These are phyloP conservation scores for Cytospora paraplurivora DNA, from an alignment of 2,329 filamentous ascomycete species.

Conservation along the genomic window DNA sequence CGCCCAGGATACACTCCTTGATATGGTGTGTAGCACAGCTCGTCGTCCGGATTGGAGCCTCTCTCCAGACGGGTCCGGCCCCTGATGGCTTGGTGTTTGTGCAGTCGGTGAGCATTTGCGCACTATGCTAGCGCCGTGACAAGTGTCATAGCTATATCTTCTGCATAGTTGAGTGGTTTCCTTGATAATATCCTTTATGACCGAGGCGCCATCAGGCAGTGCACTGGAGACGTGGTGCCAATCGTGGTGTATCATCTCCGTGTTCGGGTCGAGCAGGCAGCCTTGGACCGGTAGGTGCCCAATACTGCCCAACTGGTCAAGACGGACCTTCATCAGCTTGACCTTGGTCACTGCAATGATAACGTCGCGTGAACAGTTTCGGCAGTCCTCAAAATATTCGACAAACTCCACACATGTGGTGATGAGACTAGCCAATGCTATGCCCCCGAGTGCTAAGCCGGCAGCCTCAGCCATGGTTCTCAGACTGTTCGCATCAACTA, in stretches of 20 bases:
- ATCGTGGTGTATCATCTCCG: neutral
- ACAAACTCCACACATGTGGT: neutral
- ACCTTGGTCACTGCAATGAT: constrained; percentile 3
- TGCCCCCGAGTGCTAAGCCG: neutral
- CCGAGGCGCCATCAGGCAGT: neutral
- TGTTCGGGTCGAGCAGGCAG: neutral
- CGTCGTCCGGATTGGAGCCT: neutral
- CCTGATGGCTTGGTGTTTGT: neutral
- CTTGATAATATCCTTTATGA: neutral
- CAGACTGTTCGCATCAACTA: neutral
- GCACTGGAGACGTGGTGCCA: neutral
- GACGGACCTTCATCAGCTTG: neutral
- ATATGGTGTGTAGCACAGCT: neutral
- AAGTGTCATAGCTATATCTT: neutral
- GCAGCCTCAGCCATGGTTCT: constrained; percentile 5
- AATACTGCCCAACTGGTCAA: neutral
- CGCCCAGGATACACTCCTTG: neutral
- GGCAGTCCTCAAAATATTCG: neutral
- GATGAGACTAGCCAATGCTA: neutral
- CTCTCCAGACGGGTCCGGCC: neutral
- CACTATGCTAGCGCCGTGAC: neutral
- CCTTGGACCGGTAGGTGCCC: neutral
- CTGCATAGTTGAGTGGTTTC: neutral
- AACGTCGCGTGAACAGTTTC: neutral
- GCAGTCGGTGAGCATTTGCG: neutral